These are phyloP conservation scores for Tremella fuciformis DNA, from an alignment of 768 basidiomycete species.

Conservation along the genomic window DNA sequence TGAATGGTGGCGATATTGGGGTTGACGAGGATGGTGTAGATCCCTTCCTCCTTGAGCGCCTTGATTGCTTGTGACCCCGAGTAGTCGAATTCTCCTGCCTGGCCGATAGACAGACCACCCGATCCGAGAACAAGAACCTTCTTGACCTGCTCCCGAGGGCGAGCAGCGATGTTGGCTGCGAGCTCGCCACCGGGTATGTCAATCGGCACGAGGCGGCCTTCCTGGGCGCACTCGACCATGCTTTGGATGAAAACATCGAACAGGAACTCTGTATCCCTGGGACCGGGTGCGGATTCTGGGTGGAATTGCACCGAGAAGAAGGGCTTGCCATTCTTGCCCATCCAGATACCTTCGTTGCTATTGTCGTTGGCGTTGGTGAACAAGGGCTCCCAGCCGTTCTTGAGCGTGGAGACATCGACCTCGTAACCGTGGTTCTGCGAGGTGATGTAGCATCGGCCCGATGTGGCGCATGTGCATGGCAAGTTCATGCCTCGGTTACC, in stretches of 20 bases:
- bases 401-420: constrained; percentile 76
- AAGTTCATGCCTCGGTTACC: constrained; percentile 99
- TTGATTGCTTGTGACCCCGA: constrained; percentile 99
- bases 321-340: constrained; percentile 69
- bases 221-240: constrained; percentile 65
- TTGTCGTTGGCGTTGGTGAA: constrained; percentile 96
- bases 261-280: constrained; percentile 95
- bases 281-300: constrained; percentile 93
- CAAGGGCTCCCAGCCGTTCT: constrained; percentile 83
- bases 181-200: constrained; percentile 59
- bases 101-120: constrained; percentile 95
- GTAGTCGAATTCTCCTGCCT: constrained; percentile 99
- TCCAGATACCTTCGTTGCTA: constrained; percentile 97
- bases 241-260: constrained; percentile 96
- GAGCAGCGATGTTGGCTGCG: constrained; percentile 72
- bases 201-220: constrained; percentile 53
- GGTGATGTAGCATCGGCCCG: constrained; percentile 97
- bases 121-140: constrained; percentile 98
- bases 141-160: constrained; percentile 65
- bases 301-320: constrained; percentile 99
- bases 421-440: constrained; percentile 99
- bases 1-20: constrained; percentile 99
- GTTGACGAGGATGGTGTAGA: constrained; percentile 97
- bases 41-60: constrained; percentile 96
- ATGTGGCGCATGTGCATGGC: constrained; percentile 89